phyloP scores from a whole-genome alignment of 1,284 basidiomycete genomes.

The Apiotrichum siamense region DNA sequence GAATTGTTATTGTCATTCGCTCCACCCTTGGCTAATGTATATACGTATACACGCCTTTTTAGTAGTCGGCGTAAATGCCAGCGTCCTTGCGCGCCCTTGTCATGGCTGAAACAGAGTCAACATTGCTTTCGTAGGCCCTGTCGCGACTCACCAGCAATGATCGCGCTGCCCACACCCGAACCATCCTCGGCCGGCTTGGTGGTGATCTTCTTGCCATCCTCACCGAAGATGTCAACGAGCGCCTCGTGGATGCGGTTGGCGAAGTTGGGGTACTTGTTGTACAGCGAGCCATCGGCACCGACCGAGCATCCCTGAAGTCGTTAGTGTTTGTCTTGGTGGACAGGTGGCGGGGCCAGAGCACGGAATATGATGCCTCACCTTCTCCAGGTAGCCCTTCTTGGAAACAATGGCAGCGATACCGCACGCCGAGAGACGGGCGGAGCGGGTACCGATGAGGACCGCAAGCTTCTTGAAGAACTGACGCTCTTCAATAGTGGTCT shows the following conservation, averaged over 20 bases:
- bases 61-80: conserved; percentile 36
- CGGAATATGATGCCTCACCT: neutral
- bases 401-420: conserved; percentile 90
- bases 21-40: neutral
- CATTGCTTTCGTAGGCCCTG: neutral
- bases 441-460: conserved; percentile 79
- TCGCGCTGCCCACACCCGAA: conserved; percentile 89
- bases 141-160: conserved; percentile 74
- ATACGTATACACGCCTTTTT: conserved; percentile 1
- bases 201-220: conserved; percentile 79
- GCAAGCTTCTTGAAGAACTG: conserved; percentile 92
- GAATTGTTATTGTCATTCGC: neutral
- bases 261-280: conserved; percentile 94
- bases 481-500: conserved; percentile 87
- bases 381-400: conserved; percentile 79
- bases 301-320: conserved; percentile 61
- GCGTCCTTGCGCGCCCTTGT: conserved; percentile 57
- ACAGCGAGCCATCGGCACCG: conserved; percentile 85
- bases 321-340: too few species aligned
- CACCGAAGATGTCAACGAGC: conserved; percentile 84
- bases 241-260: conserved; percentile 83
- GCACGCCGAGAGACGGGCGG: conserved; percentile 80
- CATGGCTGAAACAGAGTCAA: conserved; percentile 51
- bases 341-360: too few species aligned
- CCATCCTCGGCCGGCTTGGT: conserved; percentile 93